Evolutionary conservation across 306 rosid species (phyloP), one percentile per base, ranked within the genome.

Genomic region (Malus sieversii): DNA sequence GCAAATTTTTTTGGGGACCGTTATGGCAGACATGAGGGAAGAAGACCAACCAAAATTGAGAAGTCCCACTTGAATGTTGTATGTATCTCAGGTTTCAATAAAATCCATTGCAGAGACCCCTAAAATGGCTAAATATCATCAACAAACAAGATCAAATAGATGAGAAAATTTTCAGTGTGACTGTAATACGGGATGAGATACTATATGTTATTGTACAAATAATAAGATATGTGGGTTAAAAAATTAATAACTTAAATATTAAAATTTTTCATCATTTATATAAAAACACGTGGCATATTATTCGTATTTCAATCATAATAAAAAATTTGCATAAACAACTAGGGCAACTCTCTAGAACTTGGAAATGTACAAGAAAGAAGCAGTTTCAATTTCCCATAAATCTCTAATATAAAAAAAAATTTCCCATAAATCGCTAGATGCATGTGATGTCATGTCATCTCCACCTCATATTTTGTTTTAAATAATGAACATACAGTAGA

Each of bases 101-200:
- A 52, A 55, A 57, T 79, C 71, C 82, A 73, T 30, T 15, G 74
- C 74, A 79, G 74, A 73, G 8, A 73, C n/a, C 42, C 60, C 63
- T 16, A 18, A 18, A 35, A 35, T 6, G 40, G 40, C 40, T 35
- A 6, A 35, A 73, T 66, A 44, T 18, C 2, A 7, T 52, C 4
- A 22, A 35, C 5, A 62, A 30, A 35, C 14, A 32, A 4, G 33
- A 15, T 32, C 3, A 23, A 16, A 62, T 61, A 25, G 10, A 35
- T 0, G 8, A 2, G 14, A 38, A 19, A 35, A 9, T 13, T 35
- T 35, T 35, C 2, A 35, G 8, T 6, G 2, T 35, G 8, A 35
- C 2, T 6, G 8, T 1, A 5, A 33, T 33, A 33, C 35, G 6
- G 1, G 7, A 33, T 33, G 8, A 33, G 7, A 6, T 35, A 35